Evolutionary conservation across 257 asterid species (phyloP), one percentile per base, ranked within the genome.

Genomic region (Thymus quinquecostatus): DNA sequence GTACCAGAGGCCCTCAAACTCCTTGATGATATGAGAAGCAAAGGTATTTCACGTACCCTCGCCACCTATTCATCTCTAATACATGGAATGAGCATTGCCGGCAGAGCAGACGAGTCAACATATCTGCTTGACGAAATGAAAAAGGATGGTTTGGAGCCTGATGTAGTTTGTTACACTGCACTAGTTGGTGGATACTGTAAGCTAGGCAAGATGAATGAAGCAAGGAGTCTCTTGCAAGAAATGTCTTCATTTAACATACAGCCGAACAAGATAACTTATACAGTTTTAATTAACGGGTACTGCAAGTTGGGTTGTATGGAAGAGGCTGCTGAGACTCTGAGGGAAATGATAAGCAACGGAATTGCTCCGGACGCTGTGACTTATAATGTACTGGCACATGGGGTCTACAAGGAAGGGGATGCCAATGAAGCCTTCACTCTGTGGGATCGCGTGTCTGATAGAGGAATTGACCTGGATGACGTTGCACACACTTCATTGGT

Each of bases 101-200:
- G 93, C 28, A 78, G 64, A 69, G 72, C 82, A 69, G 86, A 87
- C 45, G 87, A 84, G 43, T 84, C 97, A 2, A 85, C 77, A 72
- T 14, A 48, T 64, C 84, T 90, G 72, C 72, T 87, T 56, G 79
- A 75, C 44, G 88, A 77, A 71, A 92, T 90, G 96, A 79, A 79
- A 77, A 80, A 62, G 63, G 89, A 87, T 38, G 86, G 92, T 53
- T 78, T 92, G 81, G 61, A 66, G 43, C 98, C 96, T 21, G 66
- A 90, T 76, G 96, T 90, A 74, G 83, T 90, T 61, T 87, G 96
- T 75, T 90, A 88, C 75, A 92, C 98, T 68, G 97, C 96, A 33
- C 73, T 92, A 34, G 82, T 92, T 30, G 82, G 87, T 72, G 96
- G 98, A 59, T 87, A 82, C 72, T 87, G 96, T 79, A 90, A 83